Evolutionary conservation across 495 filamentous ascomycete species (phyloP).

Genomic region (Parathielavia hyrcaniae): DNA sequence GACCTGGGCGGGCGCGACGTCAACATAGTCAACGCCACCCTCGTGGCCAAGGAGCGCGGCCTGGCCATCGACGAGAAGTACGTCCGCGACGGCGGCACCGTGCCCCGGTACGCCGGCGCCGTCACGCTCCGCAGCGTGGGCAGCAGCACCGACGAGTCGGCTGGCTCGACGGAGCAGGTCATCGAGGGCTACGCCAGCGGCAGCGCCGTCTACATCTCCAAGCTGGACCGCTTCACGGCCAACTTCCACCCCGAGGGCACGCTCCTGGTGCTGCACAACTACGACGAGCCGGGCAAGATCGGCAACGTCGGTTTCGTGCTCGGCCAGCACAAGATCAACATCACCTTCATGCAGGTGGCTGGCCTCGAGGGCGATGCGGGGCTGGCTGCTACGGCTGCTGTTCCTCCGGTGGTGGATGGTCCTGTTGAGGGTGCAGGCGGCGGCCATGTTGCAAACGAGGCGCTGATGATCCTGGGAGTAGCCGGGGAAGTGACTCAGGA

Average conservation of each 20-base stretch:
- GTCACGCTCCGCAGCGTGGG: slow-evolving; percentile 49
- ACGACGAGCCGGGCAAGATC: slow-evolving; percentile 67
- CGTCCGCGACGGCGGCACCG: slow-evolving; percentile 44
- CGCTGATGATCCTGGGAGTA: slow-evolving; percentile 68
- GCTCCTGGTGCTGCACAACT: slow-evolving; percentile 61
- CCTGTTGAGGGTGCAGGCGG: slow-evolving; percentile 16
- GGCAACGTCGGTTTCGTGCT: slow-evolving; percentile 60
- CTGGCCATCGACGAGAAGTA: slow-evolving; percentile 62
- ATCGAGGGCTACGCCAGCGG: slow-evolving; percentile 61
- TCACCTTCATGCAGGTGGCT: slow-evolving; percentile 65
- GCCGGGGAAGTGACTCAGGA: slow-evolving; percentile 50
- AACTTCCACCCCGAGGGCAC: slow-evolving; percentile 59
- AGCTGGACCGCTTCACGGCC: slow-evolving; percentile 57
- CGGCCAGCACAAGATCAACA: slow-evolving; percentile 60
- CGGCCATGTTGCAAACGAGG: slow-evolving; percentile 43
- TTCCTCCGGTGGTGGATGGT: slow-evolving; percentile 12
- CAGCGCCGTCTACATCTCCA: slow-evolving; percentile 54
- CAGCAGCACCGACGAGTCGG: slow-evolving; percentile 21
- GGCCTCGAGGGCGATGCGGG: slow-evolving; percentile 37
- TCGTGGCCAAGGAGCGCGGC: slow-evolving; percentile 62
- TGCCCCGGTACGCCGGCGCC: slow-evolving; percentile 52
- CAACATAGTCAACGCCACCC: slow-evolving; percentile 67
- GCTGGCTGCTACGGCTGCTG: slow-evolving; percentile 15
- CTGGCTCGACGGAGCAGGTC: slow-evolving; percentile 41
- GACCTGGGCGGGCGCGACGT: slow-evolving; percentile 55